Conservation (phyloP, 345 rosid genomes). For the Trapa incisa region DNA sequence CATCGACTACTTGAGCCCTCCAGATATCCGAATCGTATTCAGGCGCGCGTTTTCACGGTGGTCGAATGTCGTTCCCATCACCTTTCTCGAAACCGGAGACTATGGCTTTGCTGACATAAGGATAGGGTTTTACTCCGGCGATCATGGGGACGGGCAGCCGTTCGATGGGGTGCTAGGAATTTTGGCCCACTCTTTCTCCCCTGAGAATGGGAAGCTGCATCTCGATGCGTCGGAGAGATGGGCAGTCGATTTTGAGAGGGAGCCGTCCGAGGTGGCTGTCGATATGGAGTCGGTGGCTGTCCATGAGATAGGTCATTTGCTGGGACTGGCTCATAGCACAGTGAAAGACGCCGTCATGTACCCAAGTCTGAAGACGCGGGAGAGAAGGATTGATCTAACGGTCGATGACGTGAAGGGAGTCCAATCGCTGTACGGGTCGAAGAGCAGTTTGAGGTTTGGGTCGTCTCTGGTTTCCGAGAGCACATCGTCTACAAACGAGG, state of each 20-base stretch:
- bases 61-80: conserved; percentile 66
- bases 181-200: conserved; percentile 68
- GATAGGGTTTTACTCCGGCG: conserved; percentile 66
- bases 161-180: conserved; percentile 82
- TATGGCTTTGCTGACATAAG: conserved; percentile 57
- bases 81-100: conserved; percentile 39
- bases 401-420: conserved; percentile 57
- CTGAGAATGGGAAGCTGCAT: conserved; percentile 69
- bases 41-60: conserved; percentile 47
- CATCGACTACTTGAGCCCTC: conserved; percentile 24
- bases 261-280: conserved; percentile 55
- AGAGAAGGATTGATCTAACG: conserved; percentile 40
- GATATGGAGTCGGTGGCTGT: conserved; percentile 80
- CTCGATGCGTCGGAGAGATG: conserved; percentile 73
- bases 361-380: conserved; percentile 71
- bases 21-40: conserved; percentile 31
- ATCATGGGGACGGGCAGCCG: conserved; percentile 84
- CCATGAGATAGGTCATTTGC: conserved; percentile 78
- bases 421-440: conserved; percentile 70
- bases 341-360: conserved; percentile 73
- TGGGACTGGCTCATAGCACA: conserved; percentile 54
- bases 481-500: conserved; percentile 13
- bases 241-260: conserved; percentile 51
- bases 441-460: conserved; percentile 47
- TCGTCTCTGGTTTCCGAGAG: conserved; percentile 51